A percentile compares a stretch with the other conserved stretches of the same genome.
These are phyloP conservation scores for Schwanniomyces sp. DNA, from an alignment of 805 yeast genomes.

Conservation along the genomic window DNA sequence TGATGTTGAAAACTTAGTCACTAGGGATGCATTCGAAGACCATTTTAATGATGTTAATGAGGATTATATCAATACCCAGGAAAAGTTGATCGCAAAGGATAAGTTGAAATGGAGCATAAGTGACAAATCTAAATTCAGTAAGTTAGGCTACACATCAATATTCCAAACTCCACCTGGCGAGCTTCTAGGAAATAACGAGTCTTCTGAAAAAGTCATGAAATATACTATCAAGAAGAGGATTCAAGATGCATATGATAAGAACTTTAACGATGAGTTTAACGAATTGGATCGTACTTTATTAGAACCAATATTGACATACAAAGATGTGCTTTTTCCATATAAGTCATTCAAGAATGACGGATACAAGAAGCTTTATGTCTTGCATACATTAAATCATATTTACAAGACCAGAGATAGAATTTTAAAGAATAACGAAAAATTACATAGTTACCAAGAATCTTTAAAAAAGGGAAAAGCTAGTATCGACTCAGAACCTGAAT, in stretches of 20 bases:
- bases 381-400: conserved; percentile 82
- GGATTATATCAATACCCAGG: conserved; percentile 27
- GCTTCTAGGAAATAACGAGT: conserved; percentile 9
- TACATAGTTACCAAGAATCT: conserved; percentile 43
- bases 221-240: conserved; percentile 33
- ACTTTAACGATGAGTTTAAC: conserved; percentile 13
- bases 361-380: conserved; percentile 60
- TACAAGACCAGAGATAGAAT: conserved; percentile 85
- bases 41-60: conserved; percentile 66
- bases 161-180: conserved; percentile 35
- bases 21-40: conserved; percentile 66
- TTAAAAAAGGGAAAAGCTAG: conserved; percentile 33
- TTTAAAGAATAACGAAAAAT: conserved; percentile 67
- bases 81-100: conserved; percentile 13
- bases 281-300: conserved; percentile 52
- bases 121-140: conserved; percentile 14
- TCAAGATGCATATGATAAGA: conserved; percentile 15
- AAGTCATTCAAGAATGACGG: conserved; percentile 47
- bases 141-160: conserved; percentile 26
- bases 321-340: conserved; percentile 66
- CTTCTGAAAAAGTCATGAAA: conserved; percentile 8
- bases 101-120: conserved; percentile 27
- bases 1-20: conserved; percentile 22
- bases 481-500: conserved; percentile 50
- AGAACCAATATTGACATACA: conserved; percentile 69